Conservation (phyloP, 306 rosid genomes). For the Malus domestica region ASM211411v1 NC_041799.1:41278001-41278500, state of each 20-base stretch:
- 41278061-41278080: background rate
- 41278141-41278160: background rate
- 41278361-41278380: background rate
- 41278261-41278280: constrained; percentile 72
- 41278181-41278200: constrained; percentile 81
- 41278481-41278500: background rate
- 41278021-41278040: background rate
- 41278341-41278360: background rate
- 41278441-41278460: background rate
- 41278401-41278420: background rate
- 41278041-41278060: background rate
- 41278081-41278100: background rate
- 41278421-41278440: background rate
- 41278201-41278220: constrained; percentile 92
- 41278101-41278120: background rate
- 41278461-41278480: background rate
- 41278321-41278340: background rate
- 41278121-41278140: background rate
- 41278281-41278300: constrained; percentile 69
- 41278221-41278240: constrained; percentile 67
- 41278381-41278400: background rate
- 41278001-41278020: background rate
- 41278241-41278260: constrained; percentile 77
- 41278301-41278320: background rate
- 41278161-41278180: constrained; percentile 60